phyloP scores from a whole-genome alignment of 2,329 filamentous ascomycete genomes.

The Penicillium sp. region DNA sequence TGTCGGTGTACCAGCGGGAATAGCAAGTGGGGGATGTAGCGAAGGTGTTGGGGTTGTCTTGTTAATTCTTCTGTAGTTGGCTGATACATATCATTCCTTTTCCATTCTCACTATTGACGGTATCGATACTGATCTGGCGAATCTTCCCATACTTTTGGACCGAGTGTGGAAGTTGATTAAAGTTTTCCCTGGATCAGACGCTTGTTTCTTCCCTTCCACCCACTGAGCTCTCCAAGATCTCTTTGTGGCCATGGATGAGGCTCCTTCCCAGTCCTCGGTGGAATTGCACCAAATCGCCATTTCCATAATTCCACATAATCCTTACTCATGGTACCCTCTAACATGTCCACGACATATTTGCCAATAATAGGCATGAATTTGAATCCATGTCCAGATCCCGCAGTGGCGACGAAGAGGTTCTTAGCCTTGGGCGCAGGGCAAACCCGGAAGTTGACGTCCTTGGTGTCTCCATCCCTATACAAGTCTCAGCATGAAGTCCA shows the following conservation, averaged over 20 bases:
- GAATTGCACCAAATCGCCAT: background rate
- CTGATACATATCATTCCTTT: conserved; percentile 1
- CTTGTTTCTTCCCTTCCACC: background rate
- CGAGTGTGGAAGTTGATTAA: background rate
- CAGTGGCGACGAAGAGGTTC: background rate
- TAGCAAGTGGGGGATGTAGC: background rate
- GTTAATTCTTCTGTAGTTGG: background rate
- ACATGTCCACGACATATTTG: background rate
- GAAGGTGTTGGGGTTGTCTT: background rate
- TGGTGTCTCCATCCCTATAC: background rate
- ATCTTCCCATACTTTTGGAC: background rate
- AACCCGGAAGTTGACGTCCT: background rate
- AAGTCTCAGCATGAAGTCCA: background rate
- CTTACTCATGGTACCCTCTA: background rate
- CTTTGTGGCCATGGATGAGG: background rate
- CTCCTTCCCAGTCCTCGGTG: background rate
- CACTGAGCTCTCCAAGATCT: background rate
- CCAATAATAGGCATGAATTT: background rate
- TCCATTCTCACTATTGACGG: background rate
- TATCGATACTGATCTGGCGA: background rate
- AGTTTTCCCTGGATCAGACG: background rate
- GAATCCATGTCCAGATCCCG: background rate
- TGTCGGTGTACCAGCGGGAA: background rate
- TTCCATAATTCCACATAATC: background rate
- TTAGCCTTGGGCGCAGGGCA: background rate